Conservation (phyloP, 1,284 basidiomycete species). For the Cryptococcus deneoformans region DNA sequence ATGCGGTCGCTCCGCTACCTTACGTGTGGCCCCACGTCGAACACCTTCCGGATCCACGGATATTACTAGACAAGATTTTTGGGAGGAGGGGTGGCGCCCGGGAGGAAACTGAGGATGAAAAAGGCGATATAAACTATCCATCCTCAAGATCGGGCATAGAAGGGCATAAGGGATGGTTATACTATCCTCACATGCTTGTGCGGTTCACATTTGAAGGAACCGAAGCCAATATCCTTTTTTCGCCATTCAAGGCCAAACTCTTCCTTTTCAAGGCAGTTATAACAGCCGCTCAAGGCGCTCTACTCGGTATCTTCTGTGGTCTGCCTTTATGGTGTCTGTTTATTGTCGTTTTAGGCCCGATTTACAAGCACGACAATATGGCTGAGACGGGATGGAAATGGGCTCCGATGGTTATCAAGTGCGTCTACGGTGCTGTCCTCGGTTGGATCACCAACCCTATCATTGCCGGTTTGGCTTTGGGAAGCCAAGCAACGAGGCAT, state of each 20-base stretch:
- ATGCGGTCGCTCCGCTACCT: constrained; percentile 40
- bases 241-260: constrained; percentile 1
- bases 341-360: constrained; percentile 47
- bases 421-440: constrained; percentile 44
- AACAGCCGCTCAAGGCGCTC: constrained; percentile 46
- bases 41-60: constrained; percentile 44
- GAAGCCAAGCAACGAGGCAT: constrained; percentile 47
- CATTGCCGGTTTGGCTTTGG: constrained; percentile 47
- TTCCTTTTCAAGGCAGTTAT: constrained; percentile 18
- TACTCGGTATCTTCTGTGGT: constrained; percentile 45
- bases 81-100: not conserved
- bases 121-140: not conserved
- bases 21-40: constrained; percentile 50
- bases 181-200: constrained; percentile 44
- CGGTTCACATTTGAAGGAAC: constrained; percentile 51
- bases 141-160: not conserved
- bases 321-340: constrained; percentile 47
- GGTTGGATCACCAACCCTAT: constrained; percentile 50
- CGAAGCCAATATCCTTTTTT: constrained; percentile 46
- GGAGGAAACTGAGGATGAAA: constrained; percentile 3
- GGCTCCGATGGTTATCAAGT: constrained; percentile 50
- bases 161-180: constrained; percentile 8
- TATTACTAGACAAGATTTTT: constrained; percentile 11
- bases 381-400: constrained; percentile 25
- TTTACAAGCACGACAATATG: constrained; percentile 44